phyloP scores from a whole-genome alignment of 2,329 filamentous ascomycete species.

The Talaromyces albobiverticillius region DNA sequence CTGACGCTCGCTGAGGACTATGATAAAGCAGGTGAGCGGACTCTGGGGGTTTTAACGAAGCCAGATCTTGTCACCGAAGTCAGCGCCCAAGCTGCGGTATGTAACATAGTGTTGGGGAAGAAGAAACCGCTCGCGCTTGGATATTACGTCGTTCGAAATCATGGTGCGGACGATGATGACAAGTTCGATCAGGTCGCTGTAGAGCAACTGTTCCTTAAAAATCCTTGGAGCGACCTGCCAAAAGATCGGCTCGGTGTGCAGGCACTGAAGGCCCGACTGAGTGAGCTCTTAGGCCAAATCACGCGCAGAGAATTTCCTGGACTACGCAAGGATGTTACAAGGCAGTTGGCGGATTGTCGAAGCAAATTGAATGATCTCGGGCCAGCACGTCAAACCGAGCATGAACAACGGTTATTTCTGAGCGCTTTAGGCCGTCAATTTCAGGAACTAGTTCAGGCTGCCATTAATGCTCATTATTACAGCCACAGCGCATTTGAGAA shows the following conservation, averaged over 20 bases:
- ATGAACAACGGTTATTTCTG: constrained; percentile 7
- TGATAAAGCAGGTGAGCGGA: constrained; percentile 33
- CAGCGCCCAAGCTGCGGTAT: constrained; percentile 7
- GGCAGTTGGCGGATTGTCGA: constrained; percentile 28
- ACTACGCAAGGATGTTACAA: constrained; percentile 31
- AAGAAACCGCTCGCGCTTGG: constrained; percentile 11
- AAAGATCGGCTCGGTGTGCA: constrained; percentile 41
- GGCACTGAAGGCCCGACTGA: constrained; percentile 38
- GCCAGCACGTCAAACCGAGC: constrained; percentile 2
- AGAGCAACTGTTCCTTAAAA: constrained; percentile 10
- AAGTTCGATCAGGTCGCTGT: constrained; percentile 29
- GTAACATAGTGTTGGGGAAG: constrained; percentile 8
- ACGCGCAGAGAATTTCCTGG: constrained; percentile 16
- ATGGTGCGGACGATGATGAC: constrained; percentile 29
- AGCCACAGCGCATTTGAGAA: constrained; percentile 32
- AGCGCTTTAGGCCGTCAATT: neutral
- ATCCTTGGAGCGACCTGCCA: constrained; percentile 31
- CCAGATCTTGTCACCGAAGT: constrained; percentile 9
- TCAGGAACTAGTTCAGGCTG: constrained; percentile 5
- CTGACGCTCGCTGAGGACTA: constrained; percentile 32
- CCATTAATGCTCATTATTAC: constrained; percentile 35
- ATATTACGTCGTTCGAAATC: constrained; percentile 21
- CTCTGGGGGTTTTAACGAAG: constrained; percentile 52
- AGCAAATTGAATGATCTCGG: constrained; percentile 27
- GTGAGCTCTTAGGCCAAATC: constrained; percentile 40